These are phyloP conservation scores for Teratosphaeria destructans DNA, from an alignment of 2,329 filamentous ascomycete genomes.

Conservation along the genomic window DNA sequence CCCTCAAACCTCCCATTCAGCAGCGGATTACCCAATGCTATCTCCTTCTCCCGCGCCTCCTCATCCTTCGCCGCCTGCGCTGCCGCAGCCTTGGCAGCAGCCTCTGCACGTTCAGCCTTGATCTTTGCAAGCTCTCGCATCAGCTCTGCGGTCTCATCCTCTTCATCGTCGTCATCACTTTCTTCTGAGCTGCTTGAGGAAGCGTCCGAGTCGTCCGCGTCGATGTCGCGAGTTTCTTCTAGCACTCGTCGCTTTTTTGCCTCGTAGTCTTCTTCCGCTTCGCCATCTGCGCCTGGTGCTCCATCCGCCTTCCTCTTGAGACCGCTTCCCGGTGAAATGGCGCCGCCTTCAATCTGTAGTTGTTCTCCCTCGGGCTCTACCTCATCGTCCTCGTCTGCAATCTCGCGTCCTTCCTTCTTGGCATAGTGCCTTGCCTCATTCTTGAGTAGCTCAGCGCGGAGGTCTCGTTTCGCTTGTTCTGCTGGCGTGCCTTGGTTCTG, in stretches of 20 bases:
- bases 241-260: conserved; percentile 77
- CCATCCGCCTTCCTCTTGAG: conserved; percentile 55
- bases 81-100: conserved; percentile 70
- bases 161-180: conserved; percentile 56
- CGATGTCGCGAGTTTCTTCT: conserved; percentile 78
- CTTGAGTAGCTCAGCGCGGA: conserved; percentile 78
- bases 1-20: conserved; percentile 48
- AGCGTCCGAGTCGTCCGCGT: conserved; percentile 59
- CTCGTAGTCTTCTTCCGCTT: conserved; percentile 52
- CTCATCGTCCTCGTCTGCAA: conserved; percentile 26
- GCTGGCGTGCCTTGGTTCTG: conserved; percentile 81
- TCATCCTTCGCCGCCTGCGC: conserved; percentile 72
- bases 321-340: conserved; percentile 24
- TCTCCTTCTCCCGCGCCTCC: conserved; percentile 74
- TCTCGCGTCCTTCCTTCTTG: conserved; percentile 60
- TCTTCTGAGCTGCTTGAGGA: conserved; percentile 10
- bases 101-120: conserved; percentile 71
- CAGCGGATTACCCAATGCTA: conserved; percentile 84
- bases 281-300: conserved; percentile 36
- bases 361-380: conserved; percentile 11
- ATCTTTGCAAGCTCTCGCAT: conserved; percentile 93
- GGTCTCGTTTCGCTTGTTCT: conserved; percentile 61
- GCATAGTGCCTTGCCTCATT: conserved; percentile 82
- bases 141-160: conserved; percentile 72
- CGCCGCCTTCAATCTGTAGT: conserved; percentile 38